Base-by-base conservation (phyloP, 2,329 filamentous ascomycete species). In the Fusarium burgessii region DNA sequence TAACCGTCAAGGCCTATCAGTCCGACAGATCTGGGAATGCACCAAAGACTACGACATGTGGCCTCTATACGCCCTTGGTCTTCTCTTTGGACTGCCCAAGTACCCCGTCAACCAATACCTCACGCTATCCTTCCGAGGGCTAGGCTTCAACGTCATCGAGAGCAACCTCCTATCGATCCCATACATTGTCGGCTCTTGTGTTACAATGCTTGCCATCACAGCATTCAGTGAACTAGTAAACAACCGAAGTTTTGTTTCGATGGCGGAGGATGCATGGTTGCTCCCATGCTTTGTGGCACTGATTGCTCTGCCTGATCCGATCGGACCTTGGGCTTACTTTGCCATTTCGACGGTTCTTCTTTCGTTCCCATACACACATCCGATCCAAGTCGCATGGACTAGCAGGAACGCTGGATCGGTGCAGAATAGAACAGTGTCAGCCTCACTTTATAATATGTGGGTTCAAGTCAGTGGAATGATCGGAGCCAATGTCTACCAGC, bases 161-260 rank as follows among this genome's bases (percentile, higher is more conserved):
- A 84, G 84, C 12, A 90, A 89, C 66, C 75, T 90, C 20, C 81
- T 89, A 13, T 83, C 84, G 8, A 88, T 88, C 20, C 81, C 82
- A 6, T 79, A 84, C 9, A 83, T 85, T 54, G 80, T 82, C 5
- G 77, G 86, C 2, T 84, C 85, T 47, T 84, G 86, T 35, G 77
- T 85, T 2, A 84, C 83, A 20, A 82, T 88, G 64, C 15, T 68
- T 4, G 36, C 54, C 4, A 68, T 68, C 18, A 68, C 58, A 1
- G 85, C 83, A 65, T 62, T 88, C 7, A 86, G 84, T n/a, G 86
- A 88, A 69, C 79, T 82, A 40, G 66, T 86, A 12, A 83, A 86
- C 59, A 80, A 86, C 66, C 81, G 86, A 57, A 83, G 86, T 55
- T 80, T 88, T 35, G 77, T 88, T 12, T 80, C 80, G 1, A 80